Evolutionary conservation across 2,329 filamentous ascomycete species (phyloP), one percentile per base, ranked within the genome.

Genomic region (Trichophyton verrucosum): DNA sequence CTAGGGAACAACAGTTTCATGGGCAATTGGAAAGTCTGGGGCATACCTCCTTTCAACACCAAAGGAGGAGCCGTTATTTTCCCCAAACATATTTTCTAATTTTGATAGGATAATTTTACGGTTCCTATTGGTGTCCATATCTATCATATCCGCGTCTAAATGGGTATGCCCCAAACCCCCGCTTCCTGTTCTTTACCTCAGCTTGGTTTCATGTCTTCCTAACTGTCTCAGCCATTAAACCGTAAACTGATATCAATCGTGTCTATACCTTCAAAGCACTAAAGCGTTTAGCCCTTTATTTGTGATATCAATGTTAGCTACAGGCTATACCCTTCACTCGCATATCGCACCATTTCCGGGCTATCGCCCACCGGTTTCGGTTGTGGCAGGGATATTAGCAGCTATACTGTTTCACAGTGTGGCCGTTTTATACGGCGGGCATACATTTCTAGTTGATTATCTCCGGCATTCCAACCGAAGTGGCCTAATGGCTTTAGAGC

Each of bases 241-340:
- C 7, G 9, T 15, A 27, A 30, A 11, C 49, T 55, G 13, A 55
- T 27, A 36, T 30, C 6, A 30, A 1, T 15, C 20, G 59, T 51
- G 62, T 68, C 61, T 69, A 42, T 59, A 80, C 78, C 67, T 77
- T 17, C 66, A 70, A 13, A 71, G 74, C 56, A 68, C 74, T 60
- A 75, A 76, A 17, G 58, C 74, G 3, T 64, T 75, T 27, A 74
- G 73, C 2, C 68, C 78, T 13, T 69, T 71, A 17, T 68, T 77
- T 2, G 60, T 78, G 15, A 66, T 70, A 1, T 68, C 71, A 33
- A 68, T 72, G 68, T 53, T 77, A 67, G 65, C 71, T 15, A 9
- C 22, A 42, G 15, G 40, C 38, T 7, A 22, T 7, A 17, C 20
- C 13, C 40, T 15, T 24, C n/a, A 33, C 5, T 57, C 2, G 20